Percentiles rank a stretch among this genome's conserved stretches.
Conservation (phyloP, 192 early-diverging fungal genomes). For the Coemansia sp. region DNA sequence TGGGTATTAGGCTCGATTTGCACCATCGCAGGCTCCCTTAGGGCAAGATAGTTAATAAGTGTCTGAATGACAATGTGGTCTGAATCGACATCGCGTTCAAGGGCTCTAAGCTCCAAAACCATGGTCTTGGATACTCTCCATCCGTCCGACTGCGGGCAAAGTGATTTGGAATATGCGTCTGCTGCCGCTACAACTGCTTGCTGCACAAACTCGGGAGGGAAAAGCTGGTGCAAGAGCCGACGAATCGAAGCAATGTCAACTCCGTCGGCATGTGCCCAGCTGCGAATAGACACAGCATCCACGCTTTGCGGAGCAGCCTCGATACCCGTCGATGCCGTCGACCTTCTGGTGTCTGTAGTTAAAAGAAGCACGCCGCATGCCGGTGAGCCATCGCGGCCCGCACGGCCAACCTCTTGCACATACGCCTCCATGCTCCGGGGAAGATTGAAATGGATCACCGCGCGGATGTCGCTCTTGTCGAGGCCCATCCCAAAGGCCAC, state of each 20-base stretch:
- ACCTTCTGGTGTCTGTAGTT: constrained; percentile 20
- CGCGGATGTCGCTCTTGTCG: constrained; percentile 70
- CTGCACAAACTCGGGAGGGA: constrained; percentile 26
- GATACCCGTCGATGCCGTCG: neutral
- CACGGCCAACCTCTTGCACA: constrained; percentile 74
- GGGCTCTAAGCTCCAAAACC: constrained; percentile 17
- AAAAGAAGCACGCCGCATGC: constrained; percentile 57
- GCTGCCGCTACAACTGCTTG: constrained; percentile 10
- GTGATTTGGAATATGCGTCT: neutral
- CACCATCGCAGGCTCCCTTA: constrained; percentile 30
- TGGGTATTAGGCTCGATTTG: constrained; percentile 31
- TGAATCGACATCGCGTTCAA: constrained; percentile 31
- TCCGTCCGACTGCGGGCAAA: neutral
- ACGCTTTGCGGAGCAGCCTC: constrained; percentile 2
- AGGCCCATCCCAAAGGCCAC: constrained; percentile 78
- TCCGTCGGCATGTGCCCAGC: constrained; percentile 32
- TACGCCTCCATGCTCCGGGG: constrained; percentile 74
- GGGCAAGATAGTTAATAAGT: constrained; percentile 38
- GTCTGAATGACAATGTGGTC: constrained; percentile 40
- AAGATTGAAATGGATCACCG: constrained; percentile 70
- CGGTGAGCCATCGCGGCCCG: constrained; percentile 62
- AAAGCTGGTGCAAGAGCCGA: constrained; percentile 22
- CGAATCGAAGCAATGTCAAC: constrained; percentile 28
- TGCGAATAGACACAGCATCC: constrained; percentile 28
- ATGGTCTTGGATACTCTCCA: constrained; percentile 20